Evolutionary conservation across 768 basidiomycete species (phyloP), one percentile per base, ranked within the genome.

Genomic region (Podaxis sp.): DNA sequence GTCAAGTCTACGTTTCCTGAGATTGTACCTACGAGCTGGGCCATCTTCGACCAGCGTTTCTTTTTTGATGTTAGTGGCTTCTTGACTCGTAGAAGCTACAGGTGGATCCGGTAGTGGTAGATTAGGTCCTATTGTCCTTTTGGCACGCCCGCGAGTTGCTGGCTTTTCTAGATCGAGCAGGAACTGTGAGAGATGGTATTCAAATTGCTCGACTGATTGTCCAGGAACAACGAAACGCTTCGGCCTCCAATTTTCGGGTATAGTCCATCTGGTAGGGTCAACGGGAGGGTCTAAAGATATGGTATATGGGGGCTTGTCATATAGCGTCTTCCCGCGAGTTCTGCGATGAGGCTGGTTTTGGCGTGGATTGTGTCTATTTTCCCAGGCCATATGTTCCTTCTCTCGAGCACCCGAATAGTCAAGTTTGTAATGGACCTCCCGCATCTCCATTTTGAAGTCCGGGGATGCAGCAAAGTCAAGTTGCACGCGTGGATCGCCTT

Each of bases 401-500:
- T 61, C 59, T 62, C 63, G 57, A 1, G 72, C 68, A 23, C 65
- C 66, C 46, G 66, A 64, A 59, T 56, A 80, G 66, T 85, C 75
- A n/a, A 88, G 76, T 63, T 81, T 75, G 69, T 77, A 83, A 65
- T 76, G 79, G 62, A 87, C 80, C 58, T 80, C 79, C 55, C 84
- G 76, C 76, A 84, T 81, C 62, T 87, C 87, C 61, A 76, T 42
- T 14, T 67, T 69, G 35, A 86, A 72, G 18, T 84, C 79, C 1
- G 70, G 73, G 4, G 70, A 68, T 16, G 72, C 73, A 1, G 79
- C 78, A 10, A 63, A 66, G 21, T 64, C 63, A 14, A 86, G 69
- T 14, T 69, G 68, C 3, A 81, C 67, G n/a, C 62, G 57, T 14
- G 62, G 62, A 40, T 68, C 67, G 21, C 70, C 68, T 13, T 64